These are phyloP conservation scores for Letharia columbiana DNA, from an alignment of 495 filamentous ascomycete genomes.

Conservation along the genomic window DNA sequence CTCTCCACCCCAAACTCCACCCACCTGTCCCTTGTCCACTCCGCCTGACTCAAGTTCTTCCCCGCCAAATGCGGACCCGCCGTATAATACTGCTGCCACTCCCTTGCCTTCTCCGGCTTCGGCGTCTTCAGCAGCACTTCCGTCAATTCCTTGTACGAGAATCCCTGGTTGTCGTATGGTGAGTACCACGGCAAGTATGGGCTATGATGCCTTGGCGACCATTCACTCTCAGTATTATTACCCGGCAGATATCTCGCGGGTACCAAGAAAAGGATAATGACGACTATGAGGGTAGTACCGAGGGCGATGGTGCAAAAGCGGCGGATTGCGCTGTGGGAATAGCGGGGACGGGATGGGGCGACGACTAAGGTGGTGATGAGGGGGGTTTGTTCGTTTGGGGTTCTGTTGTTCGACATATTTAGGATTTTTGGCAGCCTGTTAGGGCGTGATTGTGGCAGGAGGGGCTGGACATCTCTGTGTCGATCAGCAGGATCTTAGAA, in stretches of 20 bases:
- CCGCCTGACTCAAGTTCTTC: slow-evolving; percentile 75
- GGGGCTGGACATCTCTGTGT: neutral
- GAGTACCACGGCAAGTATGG: slow-evolving; percentile 37
- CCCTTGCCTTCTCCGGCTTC: slow-evolving; percentile 53
- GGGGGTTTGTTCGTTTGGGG: slow-evolving; percentile 47
- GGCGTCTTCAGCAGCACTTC: slow-evolving; percentile 64
- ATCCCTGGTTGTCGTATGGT: slow-evolving; percentile 42
- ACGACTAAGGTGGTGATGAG: slow-evolving; percentile 51
- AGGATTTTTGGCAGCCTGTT: neutral
- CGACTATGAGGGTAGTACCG: slow-evolving; percentile 44
- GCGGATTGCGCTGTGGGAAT: slow-evolving; percentile 59
- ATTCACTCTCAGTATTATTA: slow-evolving; percentile 31
- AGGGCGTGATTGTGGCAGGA: neutral
- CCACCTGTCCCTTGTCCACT: slow-evolving; percentile 85
- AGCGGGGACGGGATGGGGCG: slow-evolving; percentile 47
- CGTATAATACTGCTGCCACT: slow-evolving; percentile 92
- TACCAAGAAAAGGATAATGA: slow-evolving; percentile 54
- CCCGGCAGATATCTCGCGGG: slow-evolving; percentile 35
- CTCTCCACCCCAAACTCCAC: slow-evolving; percentile 71
- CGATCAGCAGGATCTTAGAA: neutral
- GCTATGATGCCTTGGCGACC: slow-evolving; percentile 31
- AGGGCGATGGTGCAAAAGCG: slow-evolving; percentile 64
- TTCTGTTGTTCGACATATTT: slow-evolving; percentile 1
- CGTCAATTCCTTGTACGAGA: slow-evolving; percentile 59
- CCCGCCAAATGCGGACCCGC: slow-evolving; percentile 80